A percentile compares a stretch with the other conserved stretches of the same genome.
These are phyloP conservation scores for Kwoniella bestiolae DNA, from an alignment of 768 basidiomycete species.

Conservation along the genomic window DNA sequence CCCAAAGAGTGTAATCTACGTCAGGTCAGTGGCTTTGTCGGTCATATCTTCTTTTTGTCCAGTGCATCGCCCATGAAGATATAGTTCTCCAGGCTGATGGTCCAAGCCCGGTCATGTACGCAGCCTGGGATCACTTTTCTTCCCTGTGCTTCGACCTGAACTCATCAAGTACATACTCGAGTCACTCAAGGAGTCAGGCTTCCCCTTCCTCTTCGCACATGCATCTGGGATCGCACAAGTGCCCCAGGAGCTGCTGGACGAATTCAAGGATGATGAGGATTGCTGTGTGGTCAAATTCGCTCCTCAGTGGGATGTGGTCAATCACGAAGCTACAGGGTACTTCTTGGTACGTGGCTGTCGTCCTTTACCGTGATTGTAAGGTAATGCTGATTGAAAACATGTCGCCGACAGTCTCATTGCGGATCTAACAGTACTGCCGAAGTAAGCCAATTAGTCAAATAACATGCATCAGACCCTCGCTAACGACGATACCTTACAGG, in stretches of 20 bases:
- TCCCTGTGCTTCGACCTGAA: slow-evolving; percentile 32
- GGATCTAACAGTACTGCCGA: slow-evolving; percentile 36
- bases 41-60: too few relatives aligned
- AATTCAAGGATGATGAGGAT: slow-evolving; percentile 21
- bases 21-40: slow-evolving; percentile 31
- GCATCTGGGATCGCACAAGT: slow-evolving; percentile 22
- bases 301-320: slow-evolving; percentile 35
- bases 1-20: slow-evolving; percentile 28
- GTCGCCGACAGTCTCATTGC: slow-evolving; percentile 29
- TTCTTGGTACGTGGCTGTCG: slow-evolving; percentile 32
- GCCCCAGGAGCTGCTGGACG: slow-evolving; percentile 22
- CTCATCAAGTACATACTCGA: slow-evolving; percentile 31
- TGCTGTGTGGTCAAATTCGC: slow-evolving; percentile 31
- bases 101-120: neutral
- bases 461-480: too few relatives aligned
- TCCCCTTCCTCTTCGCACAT: slow-evolving; percentile 39
- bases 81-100: neutral
- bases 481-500: too few relatives aligned
- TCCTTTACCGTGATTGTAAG: neutral
- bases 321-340: slow-evolving; percentile 31
- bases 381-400: neutral
- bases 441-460: slow-evolving; percentile 8
- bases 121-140: slow-evolving; percentile 39
- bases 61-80: neutral
- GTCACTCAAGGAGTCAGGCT: slow-evolving; percentile 22